These are phyloP conservation scores for Chalaropsis thielavioides DNA, from an alignment of 2,329 filamentous ascomycete species.

Conservation along the genomic window DNA sequence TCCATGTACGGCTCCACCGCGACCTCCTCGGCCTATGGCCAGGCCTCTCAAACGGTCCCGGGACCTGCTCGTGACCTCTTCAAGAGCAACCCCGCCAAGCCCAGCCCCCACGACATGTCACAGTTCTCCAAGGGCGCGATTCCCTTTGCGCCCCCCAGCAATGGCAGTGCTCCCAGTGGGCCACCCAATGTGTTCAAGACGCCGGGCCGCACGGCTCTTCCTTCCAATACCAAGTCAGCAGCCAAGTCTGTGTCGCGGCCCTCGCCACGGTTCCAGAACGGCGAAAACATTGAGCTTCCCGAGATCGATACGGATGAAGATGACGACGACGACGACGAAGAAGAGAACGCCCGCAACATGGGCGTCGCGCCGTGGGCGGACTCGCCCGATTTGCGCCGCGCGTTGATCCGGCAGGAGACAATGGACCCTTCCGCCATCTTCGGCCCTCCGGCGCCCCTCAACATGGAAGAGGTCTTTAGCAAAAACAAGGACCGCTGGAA, in stretches of 20 bases:
- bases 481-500: constrained; percentile 74
- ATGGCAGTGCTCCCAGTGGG: constrained; percentile 25
- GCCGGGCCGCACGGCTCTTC: constrained; percentile 39
- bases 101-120: constrained; percentile 51
- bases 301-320: constrained; percentile 94
- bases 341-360: constrained; percentile 23
- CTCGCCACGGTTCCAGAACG: constrained; percentile 75
- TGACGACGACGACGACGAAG: constrained; percentile 54
- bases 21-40: constrained; percentile 41
- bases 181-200: constrained; percentile 49
- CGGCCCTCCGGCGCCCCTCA: constrained; percentile 71
- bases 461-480: constrained; percentile 93
- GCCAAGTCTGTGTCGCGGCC: constrained; percentile 49
- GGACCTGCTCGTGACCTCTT: constrained; percentile 43
- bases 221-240: constrained; percentile 36
- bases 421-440: constrained; percentile 78
- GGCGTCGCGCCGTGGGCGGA: constrained; percentile 58
- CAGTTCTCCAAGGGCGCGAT: constrained; percentile 81
- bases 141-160: constrained; percentile 65
- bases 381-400: constrained; percentile 62
- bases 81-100: constrained; percentile 51
- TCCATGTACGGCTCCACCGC: neutral
- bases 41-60: constrained; percentile 33
- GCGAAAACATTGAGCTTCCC: constrained; percentile 79
- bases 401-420: constrained; percentile 68